Evolutionary conservation across 2,329 filamentous ascomycete genomes (phyloP), one percentile per base, ranked within the genome.

Genomic region (Penicillium sp.): DNA sequence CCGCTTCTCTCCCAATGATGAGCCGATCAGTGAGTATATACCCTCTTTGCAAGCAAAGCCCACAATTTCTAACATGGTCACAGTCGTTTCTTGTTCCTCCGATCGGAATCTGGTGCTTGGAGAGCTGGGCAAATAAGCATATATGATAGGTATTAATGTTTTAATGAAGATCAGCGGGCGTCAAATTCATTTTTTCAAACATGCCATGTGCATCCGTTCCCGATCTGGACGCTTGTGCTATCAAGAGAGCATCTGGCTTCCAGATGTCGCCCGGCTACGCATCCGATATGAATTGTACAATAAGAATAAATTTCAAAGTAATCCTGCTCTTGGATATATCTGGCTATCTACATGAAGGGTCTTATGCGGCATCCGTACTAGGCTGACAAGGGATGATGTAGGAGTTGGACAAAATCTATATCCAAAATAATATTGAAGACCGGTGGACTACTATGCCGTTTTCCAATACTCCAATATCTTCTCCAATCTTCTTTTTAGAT

Each of bases 41-140:
- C 22, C 34, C 42, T 34, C 24, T 48, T 26, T 44, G 7, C 29
- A 32, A 39, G n/a, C 34, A 45, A 37, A 35, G 5, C 32, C 18
- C 11, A 37, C 6, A 37, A 35, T 50, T 48, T 37, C 67, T 72
- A 61, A 71, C 56, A 10, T 24, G 5, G 53, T 50, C 31, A 11
- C 51, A 96, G 91, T 96, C 73, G 82, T 96, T 42, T 94, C 92
- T 53, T 90, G 87, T 29, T 96, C 91, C 9, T 94, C 92, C n/a
- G 92, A 96, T 77, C 85, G 90, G 48, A 93, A 84, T 42, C 82
- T 96, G 70, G 81, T 96, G 62, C 81, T 96, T 6, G 92, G 92
- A 57, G 92, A 96, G 76, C 78, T 96, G 58, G 81, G 81, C 79
- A 88, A 81, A 81, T 85, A 83, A 78, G 40, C 52, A 54, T 50